Evolutionary conservation across 495 filamentous ascomycete species (phyloP), one percentile per base, ranked within the genome.

Genomic region (Astrothelium macrocarpum): DNA sequence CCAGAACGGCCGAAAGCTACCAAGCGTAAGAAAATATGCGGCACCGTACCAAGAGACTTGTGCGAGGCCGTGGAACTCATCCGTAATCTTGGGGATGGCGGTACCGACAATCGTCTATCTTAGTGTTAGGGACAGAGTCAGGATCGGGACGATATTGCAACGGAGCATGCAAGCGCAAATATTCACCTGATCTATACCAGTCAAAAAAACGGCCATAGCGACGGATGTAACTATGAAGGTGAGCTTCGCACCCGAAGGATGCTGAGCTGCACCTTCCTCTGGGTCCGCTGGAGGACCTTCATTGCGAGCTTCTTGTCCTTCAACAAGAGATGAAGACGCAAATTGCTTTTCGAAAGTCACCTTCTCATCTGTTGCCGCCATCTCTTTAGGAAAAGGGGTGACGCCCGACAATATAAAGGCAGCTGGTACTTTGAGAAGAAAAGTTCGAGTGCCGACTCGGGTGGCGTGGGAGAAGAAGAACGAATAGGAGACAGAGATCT

Each of bases 31-130:
- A 43, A 86, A 79, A 69, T 81, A 85, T 12, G 81, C 77, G 2
- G 78, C 73, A n/a, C 80, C 82, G 66, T 86, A 84, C 81, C 81
- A 84, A 0, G 75, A 75, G 0, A 81, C 74, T 31, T 82, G 70
- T 7, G 71, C 66, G 1, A 82, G 69, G 14, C 71, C 69, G 64
- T 80, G 70, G 66, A 84, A 83, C n/a, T 79, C 70, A 59, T 74
- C 72, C 0, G 81, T 82, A 62, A 84, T 82, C 26, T 69, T 64
- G 12, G 81, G 81, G 25, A 83, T 78, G 0, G 81, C 81, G 0
- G 89, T 92, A 12, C 87, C 86, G 61, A 93, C 87, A 65, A 92
- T 92, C 43, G 43, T 49, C 43, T 49, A 49, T 49, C 43, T 49
- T 49, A 20, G 43, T 49, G 43, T 49, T 20, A 49, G 43, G 43